Evolutionary conservation across 768 basidiomycete genomes (phyloP), one percentile per base, ranked within the genome.

Genomic region (Leucosporidium yakuticum): DNA sequence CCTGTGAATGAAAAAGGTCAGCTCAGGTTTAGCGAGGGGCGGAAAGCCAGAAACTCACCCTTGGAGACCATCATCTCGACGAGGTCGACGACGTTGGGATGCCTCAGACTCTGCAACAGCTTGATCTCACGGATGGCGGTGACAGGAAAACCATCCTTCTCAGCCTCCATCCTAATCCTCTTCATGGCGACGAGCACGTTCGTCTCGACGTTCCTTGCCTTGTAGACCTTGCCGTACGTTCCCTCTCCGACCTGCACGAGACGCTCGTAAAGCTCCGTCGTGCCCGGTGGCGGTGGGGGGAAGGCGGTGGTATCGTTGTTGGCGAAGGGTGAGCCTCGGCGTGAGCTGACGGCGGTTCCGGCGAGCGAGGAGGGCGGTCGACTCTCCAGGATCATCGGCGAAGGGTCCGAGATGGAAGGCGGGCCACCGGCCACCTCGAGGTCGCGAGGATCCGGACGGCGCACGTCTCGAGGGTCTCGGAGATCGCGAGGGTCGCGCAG

Each of bases 71-170:
- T 94, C 93, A 99, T 99, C 80, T 99, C 96, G 72, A 89, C 86
- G 48, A 99, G 81, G 60, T 83, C 84, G 53, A 99, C 86, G 53
- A 99, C 85, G 76, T 99, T 99, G 49, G 84, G 83, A 78, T 99
- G 95, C 67, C 86, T 83, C 60, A 99, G 79, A 9, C 88, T 90
- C 77, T 99, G 96, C 39, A 99, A 80, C 50, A 99, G 85, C 77
- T 98, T 99, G 80, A 99, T 97, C 80, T 99, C 96, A 59, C 96
- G 85, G 88, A 98, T 95, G 1, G 96, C 93, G 34, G 96, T 99
- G 11, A 99, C 91, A 20, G 96, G 96, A 79, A 99, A 99, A 0
- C 96, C 96, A 77, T 99, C 96, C 75, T 85, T 86, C 80, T 99
- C 96, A 8, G 89, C 84, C 78, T 99, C 96, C 94, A 99, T 96